Evolutionary conservation across 2,329 filamentous ascomycete genomes (phyloP).

Genomic region (Fusarium tupiense): DNA sequence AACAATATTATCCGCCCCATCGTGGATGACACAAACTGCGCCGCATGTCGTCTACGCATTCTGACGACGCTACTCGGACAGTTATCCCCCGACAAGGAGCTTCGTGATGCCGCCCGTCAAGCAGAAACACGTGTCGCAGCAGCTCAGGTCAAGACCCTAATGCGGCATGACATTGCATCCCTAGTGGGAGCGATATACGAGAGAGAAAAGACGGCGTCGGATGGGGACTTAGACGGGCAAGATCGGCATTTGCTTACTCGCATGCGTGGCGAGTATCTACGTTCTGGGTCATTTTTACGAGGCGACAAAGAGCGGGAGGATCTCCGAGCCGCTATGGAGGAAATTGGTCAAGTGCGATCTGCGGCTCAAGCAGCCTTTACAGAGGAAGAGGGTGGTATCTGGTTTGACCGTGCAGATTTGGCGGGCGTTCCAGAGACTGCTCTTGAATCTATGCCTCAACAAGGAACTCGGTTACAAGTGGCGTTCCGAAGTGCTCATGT

Average conservation of each 20-base stretch:
- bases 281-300: not conserved
- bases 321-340: not conserved
- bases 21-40: not conserved
- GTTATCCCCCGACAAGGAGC: not conserved
- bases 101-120: not conserved
- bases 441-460: accelerated
- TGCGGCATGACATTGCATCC: not conserved
- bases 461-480: not conserved
- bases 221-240: not conserved
- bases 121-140: not conserved
- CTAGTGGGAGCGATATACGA: not conserved
- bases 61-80: not conserved
- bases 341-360: not conserved
- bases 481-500: not conserved
- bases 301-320: not conserved
- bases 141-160: not conserved
- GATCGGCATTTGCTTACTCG: not conserved
- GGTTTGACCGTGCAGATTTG: not conserved
- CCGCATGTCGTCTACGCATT: not conserved
- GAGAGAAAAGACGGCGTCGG: not conserved
- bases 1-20: not conserved
- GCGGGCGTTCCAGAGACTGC: not conserved
- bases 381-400: not conserved
- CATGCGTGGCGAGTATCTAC: not conserved
- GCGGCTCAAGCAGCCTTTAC: not conserved